phyloP scores from a whole-genome alignment of 2,329 filamentous ascomycete genomes.

The Remersonia thermophila region DNA sequence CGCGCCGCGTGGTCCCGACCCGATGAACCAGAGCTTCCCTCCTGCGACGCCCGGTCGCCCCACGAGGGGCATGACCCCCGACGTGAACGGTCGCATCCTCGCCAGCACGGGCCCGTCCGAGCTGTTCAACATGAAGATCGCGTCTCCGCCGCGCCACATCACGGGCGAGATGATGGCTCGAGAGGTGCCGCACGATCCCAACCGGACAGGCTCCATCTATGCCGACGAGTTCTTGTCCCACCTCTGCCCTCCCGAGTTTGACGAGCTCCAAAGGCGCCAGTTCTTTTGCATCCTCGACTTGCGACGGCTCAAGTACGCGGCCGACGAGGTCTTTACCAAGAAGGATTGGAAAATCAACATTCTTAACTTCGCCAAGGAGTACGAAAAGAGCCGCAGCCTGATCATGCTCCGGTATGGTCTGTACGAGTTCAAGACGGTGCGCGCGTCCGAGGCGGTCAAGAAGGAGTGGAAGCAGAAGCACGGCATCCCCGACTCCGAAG shows the following conservation, averaged over 20 bases:
- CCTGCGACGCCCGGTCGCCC: conserved; percentile 32
- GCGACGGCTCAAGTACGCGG: conserved; percentile 48
- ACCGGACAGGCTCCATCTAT: conserved; percentile 42
- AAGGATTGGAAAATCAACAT: conserved; percentile 54
- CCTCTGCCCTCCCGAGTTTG: conserved; percentile 43
- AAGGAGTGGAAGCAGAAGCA: conserved; percentile 47
- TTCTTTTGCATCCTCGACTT: conserved; percentile 53
- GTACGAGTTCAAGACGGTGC: conserved; percentile 51
- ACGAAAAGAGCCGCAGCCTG: conserved; percentile 49
- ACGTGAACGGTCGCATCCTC: conserved; percentile 38
- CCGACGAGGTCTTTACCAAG: conserved; percentile 46
- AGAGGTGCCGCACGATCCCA: conserved; percentile 40
- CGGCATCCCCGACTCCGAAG: conserved; percentile 38
- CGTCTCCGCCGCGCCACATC: conserved; percentile 42
- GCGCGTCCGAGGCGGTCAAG: conserved; percentile 44
- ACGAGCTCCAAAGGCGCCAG: conserved; percentile 47
- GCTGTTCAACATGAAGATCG: conserved; percentile 46
- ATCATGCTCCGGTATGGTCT: conserved; percentile 50
- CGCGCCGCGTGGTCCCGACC: conserved; percentile 33
- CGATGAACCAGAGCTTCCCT: conserved; percentile 36
- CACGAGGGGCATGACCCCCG: conserved; percentile 33
- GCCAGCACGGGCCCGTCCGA: conserved; percentile 37
- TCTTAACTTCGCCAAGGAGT: conserved; percentile 51
- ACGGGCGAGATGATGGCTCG: conserved; percentile 42
- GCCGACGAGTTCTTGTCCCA: conserved; percentile 47